Percentiles rank a stretch among this genome's conserved stretches.
Conservation (phyloP, 768 basidiomycete species). For the Kwoniella botswanensis region DNA sequence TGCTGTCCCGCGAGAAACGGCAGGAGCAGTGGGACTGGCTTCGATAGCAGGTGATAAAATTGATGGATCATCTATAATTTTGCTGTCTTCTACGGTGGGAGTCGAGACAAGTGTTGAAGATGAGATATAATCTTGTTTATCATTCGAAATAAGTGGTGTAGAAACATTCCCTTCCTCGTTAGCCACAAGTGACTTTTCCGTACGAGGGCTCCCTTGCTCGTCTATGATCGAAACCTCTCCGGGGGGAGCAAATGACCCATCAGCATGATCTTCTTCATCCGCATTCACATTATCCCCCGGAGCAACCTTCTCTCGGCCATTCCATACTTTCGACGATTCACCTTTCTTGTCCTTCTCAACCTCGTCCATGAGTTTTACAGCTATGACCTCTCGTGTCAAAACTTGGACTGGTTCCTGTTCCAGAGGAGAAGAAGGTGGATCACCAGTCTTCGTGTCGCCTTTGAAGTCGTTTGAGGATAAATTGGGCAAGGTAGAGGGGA, state of each 20-base stretch:
- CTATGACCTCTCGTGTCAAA: background rate
- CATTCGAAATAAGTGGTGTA: conserved; percentile 2
- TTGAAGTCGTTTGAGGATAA: background rate
- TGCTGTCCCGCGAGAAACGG: background rate
- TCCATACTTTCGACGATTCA: background rate
- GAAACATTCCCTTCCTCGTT: background rate
- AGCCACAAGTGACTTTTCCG: background rate
- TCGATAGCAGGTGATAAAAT: too few relatives aligned
- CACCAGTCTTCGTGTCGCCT: background rate
- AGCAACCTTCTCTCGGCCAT: background rate
- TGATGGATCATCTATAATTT: too few relatives aligned
- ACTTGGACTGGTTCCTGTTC: conserved; percentile 3
- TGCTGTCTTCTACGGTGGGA: too few relatives aligned
- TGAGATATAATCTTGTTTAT: background rate
- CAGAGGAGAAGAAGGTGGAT: background rate
- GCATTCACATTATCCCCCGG: background rate
- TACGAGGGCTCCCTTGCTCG: background rate
- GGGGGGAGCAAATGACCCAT: background rate
- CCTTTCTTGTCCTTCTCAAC: background rate
- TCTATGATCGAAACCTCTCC: conserved; percentile 2
- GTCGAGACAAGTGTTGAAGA: background rate
- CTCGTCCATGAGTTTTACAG: background rate
- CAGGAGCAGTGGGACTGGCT: background rate
- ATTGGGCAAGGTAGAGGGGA: background rate
- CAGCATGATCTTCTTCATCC: conserved; percentile 1